These are phyloP conservation scores for Penicillium sp. DNA, from an alignment of 2,329 filamentous ascomycete species.

Conservation along the genomic window DNA sequence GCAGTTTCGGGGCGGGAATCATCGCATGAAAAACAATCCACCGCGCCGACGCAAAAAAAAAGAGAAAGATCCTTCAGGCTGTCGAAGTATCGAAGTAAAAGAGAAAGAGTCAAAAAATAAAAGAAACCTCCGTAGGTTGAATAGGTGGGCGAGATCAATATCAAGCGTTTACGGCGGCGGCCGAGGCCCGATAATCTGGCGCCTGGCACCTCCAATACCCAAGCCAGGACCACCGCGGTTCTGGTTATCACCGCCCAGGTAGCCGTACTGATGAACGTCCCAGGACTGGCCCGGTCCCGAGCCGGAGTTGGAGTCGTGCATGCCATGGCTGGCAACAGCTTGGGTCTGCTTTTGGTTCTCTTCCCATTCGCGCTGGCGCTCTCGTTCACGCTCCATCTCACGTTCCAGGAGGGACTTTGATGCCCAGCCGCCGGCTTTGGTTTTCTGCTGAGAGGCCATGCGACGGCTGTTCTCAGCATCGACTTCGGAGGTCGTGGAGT, in stretches of 20 bases:
- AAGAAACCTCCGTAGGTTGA: slow-evolving; percentile 4
- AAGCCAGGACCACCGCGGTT: slow-evolving; percentile 53
- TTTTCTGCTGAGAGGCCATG: slow-evolving; percentile 55
- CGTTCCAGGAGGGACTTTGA: slow-evolving; percentile 63
- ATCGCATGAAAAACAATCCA: slow-evolving; percentile 7
- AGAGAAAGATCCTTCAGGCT: not conserved
- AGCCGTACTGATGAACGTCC: slow-evolving; percentile 66
- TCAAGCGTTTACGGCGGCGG: slow-evolving; percentile 41
- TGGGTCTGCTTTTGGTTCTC: slow-evolving; percentile 55
- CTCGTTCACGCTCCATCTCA: slow-evolving; percentile 66
- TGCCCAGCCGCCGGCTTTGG: slow-evolving; percentile 60
- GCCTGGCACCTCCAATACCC: slow-evolving; percentile 54
- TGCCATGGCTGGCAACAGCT: slow-evolving; percentile 45
- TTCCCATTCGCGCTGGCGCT: slow-evolving; percentile 65
- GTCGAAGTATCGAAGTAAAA: not conserved
- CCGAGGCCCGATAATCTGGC: slow-evolving; percentile 63
- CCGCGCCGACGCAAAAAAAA: slow-evolving; percentile 12
- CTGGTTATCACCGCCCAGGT: slow-evolving; percentile 61
- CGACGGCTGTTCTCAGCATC: slow-evolving; percentile 57
- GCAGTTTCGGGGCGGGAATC: not conserved
- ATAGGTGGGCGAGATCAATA: not conserved
- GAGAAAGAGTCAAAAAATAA: not conserved
- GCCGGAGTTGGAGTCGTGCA: slow-evolving; percentile 43
- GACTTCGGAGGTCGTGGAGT: slow-evolving; percentile 54
- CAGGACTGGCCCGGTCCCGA: slow-evolving; percentile 52